Evolutionary conservation across 176 grass and related monocot genomes (phyloP), one percentile per base, ranked within the genome.

Genomic region (Oryza australiensis): DNA sequence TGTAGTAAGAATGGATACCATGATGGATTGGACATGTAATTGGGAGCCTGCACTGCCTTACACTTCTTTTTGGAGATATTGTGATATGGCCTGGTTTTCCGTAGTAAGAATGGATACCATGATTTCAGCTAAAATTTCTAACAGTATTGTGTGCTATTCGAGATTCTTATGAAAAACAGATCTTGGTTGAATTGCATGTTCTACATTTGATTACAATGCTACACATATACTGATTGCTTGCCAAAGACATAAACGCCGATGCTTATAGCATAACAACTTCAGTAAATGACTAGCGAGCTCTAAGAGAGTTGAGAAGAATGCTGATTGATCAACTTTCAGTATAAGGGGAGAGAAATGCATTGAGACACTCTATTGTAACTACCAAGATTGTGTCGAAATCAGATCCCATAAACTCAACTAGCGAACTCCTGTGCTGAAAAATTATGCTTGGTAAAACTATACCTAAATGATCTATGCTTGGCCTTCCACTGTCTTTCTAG

Each of bases 281-380:
- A 35, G 24, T 4, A 30, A 35, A 22, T 60, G 22, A 60, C 8
- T 60, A 60, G 22, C 1, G n/a, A 60, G 55, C 55, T 24, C 2
- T 59, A 59, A 0, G 55, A 59, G 55, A 59, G 22, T 23, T 8
- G 6, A 59, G 55, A 24, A 24, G n/a, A 60, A 60, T 60, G 20
- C 8, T 60, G 55, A 60, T 24, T 60, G 55, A 60, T 60, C 53
- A 57, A 57, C n/a, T 57, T 57, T 57, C 53, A 57, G 7, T 20
- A 23, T 11, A 60, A 60, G 0, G 13, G n/a, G 10, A 3, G 2
- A 24, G 5, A 60, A 24, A 60, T 60, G n/a, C n/a, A 60, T 60
- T 2, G 7, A 60, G 55, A 60, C 24, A 60, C 55, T 65, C 38
- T 70, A 70, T 74, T 79, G 83, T 34, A 67, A 67, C 59, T 18